phyloP scores from a whole-genome alignment of 2,329 filamentous ascomycete species.

The Phialophora expanda region DNA sequence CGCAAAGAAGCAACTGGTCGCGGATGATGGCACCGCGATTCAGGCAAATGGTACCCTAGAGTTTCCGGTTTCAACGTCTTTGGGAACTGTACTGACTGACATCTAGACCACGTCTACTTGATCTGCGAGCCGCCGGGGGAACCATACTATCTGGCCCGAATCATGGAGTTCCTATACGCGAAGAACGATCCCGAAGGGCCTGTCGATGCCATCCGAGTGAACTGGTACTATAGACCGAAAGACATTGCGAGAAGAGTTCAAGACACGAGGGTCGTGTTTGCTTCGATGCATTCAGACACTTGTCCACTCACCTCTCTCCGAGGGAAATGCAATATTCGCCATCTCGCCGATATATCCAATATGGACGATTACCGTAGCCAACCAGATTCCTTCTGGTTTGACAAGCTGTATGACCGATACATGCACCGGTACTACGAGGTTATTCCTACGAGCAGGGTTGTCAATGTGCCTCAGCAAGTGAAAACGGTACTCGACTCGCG shows the following conservation, averaged over 20 bases:
- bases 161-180: slow-evolving; percentile 95
- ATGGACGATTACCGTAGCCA: slow-evolving; percentile 83
- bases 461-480: slow-evolving; percentile 93
- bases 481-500: slow-evolving; percentile 95
- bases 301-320: slow-evolving; percentile 90
- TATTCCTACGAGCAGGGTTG: slow-evolving; percentile 86
- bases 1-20: slow-evolving; percentile 73
- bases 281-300: slow-evolving; percentile 97
- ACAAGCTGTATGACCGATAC: slow-evolving; percentile 96
- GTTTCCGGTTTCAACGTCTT: not conserved
- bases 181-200: slow-evolving; percentile 74
- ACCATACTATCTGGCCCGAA: slow-evolving; percentile 94
- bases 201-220: slow-evolving; percentile 87
- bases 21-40: slow-evolving; percentile 87
- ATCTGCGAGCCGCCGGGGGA: slow-evolving; percentile 97
- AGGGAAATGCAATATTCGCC: slow-evolving; percentile 88
- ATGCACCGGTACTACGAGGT: slow-evolving; percentile 98
- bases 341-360: slow-evolving; percentile 82
- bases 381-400: slow-evolving; percentile 92
- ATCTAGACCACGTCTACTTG: slow-evolving; percentile 83
- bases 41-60: slow-evolving; percentile 76
- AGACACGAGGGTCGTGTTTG: slow-evolving; percentile 89
- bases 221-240: slow-evolving; percentile 97
- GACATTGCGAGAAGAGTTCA: slow-evolving; percentile 91
- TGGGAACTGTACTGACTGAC: slow-evolving; percentile 31